Evolutionary conservation across 495 filamentous ascomycete species (phyloP).

Genomic region (Talaromyces stipitatus): DNA sequence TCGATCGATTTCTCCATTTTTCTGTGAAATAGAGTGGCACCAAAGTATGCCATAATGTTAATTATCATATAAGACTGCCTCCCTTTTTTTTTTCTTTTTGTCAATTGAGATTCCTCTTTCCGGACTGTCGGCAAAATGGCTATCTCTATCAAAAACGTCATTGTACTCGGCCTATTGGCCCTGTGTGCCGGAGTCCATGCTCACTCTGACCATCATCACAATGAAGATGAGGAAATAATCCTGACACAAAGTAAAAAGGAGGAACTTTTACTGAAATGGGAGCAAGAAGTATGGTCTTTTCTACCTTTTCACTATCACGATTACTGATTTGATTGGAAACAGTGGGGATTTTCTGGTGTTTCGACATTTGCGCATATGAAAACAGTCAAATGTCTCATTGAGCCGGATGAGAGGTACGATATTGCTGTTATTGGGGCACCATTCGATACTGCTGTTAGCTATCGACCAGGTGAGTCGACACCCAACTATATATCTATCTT

Average conservation of each 20-base stretch:
- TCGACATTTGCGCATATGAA: constrained; percentile 73
- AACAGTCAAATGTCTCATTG: constrained; percentile 65
- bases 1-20: not conserved
- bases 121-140: constrained; percentile 14
- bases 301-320: not conserved
- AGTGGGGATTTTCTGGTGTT: constrained; percentile 76
- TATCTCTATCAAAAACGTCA: constrained; percentile 11
- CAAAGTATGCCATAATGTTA: not conserved
- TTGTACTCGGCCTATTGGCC: constrained; percentile 22
- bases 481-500: not conserved
- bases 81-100: not conserved
- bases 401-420: constrained; percentile 59
- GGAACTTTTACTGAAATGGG: constrained; percentile 45
- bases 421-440: constrained; percentile 77
- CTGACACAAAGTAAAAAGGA: constrained; percentile 30
- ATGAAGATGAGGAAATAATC: constrained; percentile 30
- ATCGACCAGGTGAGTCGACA: constrained; percentile 55
- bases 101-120: not conserved
- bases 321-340: not conserved
- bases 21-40: not conserved
- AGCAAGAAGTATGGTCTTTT: constrained; percentile 41
- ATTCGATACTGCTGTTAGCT: constrained; percentile 77
- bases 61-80: not conserved
- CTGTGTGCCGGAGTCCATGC: constrained; percentile 25
- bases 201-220: constrained; percentile 23